A percentile compares a stretch with the other conserved stretches of the same genome.
phyloP scores from a whole-genome alignment of 2,329 filamentous ascomycete species.

The Talaromyces albobiverticillius region DNA sequence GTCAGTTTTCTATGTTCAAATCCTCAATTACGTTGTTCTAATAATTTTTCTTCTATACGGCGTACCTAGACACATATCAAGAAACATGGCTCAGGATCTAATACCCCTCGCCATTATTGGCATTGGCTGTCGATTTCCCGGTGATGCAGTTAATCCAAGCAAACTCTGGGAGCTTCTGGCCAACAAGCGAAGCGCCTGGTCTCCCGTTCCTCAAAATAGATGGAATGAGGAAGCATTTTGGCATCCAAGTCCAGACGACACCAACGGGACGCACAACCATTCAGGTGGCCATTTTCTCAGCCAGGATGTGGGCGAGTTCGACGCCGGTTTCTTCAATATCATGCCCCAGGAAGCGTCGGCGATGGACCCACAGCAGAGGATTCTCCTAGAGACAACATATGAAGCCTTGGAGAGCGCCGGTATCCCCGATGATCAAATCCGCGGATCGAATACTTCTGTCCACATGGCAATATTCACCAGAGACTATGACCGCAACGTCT shows the following conservation, averaged over 20 bases:
- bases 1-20: too few species aligned
- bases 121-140: too few species aligned
- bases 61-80: too few species aligned
- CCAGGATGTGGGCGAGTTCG: conserved; percentile 12
- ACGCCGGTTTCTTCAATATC: conserved; percentile 16
- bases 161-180: too few species aligned
- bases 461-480: conserved; percentile 22
- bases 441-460: conserved; percentile 24
- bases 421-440: conserved; percentile 20
- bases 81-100: too few species aligned
- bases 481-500: conserved; percentile 23
- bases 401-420: conserved; percentile 37
- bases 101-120: too few species aligned
- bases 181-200: too few species aligned
- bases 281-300: conserved; percentile 2
- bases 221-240: not conserved
- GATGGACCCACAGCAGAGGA: conserved; percentile 18
- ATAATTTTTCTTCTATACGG: too few species aligned
- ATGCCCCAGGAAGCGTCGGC: conserved; percentile 10
- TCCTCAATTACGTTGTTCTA: too few species aligned
- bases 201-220: too few species aligned
- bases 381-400: conserved; percentile 13
- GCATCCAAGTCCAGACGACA: not conserved
- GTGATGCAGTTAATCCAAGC: too few species aligned
- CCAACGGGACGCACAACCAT: not conserved